Conservation (phyloP, 257 asterid genomes). For the Orobanche coerulescens region DNA sequence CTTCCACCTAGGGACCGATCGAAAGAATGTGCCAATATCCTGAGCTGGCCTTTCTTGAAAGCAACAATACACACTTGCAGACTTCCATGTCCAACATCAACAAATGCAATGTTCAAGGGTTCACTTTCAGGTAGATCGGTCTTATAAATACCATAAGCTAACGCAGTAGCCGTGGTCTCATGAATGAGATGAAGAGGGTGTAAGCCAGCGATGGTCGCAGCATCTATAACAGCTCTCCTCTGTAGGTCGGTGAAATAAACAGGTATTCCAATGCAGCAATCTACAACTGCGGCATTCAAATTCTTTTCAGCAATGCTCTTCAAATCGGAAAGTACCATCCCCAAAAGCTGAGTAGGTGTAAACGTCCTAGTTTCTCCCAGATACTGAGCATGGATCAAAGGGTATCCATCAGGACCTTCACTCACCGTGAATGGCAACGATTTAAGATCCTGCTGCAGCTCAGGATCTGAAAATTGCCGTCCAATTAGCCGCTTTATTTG, state of each 20-base stretch:
- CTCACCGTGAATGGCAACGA: conserved; percentile 61
- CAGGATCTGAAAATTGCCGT: conserved; percentile 78
- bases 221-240: conserved; percentile 88
- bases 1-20: conserved; percentile 91
- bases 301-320: conserved; percentile 84
- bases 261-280: conserved; percentile 93
- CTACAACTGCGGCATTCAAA: conserved; percentile 80
- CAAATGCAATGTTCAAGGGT: conserved; percentile 66
- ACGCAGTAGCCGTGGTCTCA: conserved; percentile 98
- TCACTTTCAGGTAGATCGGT: conserved; percentile 88
- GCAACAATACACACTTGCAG: conserved; percentile 92
- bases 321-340: conserved; percentile 76
- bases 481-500: conserved; percentile 88
- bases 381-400: conserved; percentile 67
- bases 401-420: conserved; percentile 94
- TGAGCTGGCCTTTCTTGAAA: conserved; percentile 91
- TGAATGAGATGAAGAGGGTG: conserved; percentile 89
- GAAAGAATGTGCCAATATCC: conserved; percentile 79
- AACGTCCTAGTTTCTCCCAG: conserved; percentile 71
- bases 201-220: conserved; percentile 90
- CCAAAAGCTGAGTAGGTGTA: conserved; percentile 85
- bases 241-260: conserved; percentile 90
- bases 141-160: conserved; percentile 94
- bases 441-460: conserved; percentile 73
- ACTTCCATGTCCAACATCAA: conserved; percentile 86